A percentile compares a stretch with the other conserved stretches of the same genome.
Conservation (phyloP, 352 stramenopile genomes). For the Phytopythium chamaehyphon region DNA sequence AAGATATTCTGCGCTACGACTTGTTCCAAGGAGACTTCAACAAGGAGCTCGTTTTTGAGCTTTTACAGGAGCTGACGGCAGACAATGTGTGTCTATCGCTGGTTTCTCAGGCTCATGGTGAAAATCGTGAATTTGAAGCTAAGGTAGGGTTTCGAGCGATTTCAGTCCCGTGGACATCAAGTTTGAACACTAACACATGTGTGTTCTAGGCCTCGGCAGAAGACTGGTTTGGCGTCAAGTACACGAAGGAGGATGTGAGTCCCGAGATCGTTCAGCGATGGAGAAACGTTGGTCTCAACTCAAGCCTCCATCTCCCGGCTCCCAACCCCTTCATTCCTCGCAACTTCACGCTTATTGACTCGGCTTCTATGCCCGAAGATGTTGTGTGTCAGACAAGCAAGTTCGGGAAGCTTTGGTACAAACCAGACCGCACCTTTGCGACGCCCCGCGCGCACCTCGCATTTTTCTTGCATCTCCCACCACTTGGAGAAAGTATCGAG, state of each 20-base stretch:
- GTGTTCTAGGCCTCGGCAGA: conserved; percentile 29
- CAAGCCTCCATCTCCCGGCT: conserved; percentile 45
- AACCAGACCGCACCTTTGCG: conserved; percentile 48
- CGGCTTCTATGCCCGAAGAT: conserved; percentile 14
- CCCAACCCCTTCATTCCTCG: conserved; percentile 70
- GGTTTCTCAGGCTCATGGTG: conserved; percentile 36
- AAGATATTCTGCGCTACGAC: conserved; percentile 63
- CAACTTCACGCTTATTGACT: conserved; percentile 56
- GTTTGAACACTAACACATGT: background rate
- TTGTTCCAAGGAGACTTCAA: conserved; percentile 56
- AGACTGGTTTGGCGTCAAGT: conserved; percentile 63
- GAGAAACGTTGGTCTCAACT: conserved; percentile 30
- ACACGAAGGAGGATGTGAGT: conserved; percentile 40
- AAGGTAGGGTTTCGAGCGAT: conserved; percentile 16
- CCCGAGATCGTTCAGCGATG: conserved; percentile 28
- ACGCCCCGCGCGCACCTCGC: conserved; percentile 57
- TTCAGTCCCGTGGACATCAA: background rate
- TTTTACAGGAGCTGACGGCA: conserved; percentile 41
- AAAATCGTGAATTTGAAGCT: conserved; percentile 30
- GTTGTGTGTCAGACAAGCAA: conserved; percentile 25
- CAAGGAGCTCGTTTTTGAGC: conserved; percentile 27
- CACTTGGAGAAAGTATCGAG: conserved; percentile 28
- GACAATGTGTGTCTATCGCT: conserved; percentile 51
- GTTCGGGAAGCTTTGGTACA: conserved; percentile 65
- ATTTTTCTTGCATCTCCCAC: conserved; percentile 51